These are phyloP conservation scores for Aspergillus heteromorphus DNA, from an alignment of 495 filamentous ascomycete species.

Conservation along the genomic window DNA sequence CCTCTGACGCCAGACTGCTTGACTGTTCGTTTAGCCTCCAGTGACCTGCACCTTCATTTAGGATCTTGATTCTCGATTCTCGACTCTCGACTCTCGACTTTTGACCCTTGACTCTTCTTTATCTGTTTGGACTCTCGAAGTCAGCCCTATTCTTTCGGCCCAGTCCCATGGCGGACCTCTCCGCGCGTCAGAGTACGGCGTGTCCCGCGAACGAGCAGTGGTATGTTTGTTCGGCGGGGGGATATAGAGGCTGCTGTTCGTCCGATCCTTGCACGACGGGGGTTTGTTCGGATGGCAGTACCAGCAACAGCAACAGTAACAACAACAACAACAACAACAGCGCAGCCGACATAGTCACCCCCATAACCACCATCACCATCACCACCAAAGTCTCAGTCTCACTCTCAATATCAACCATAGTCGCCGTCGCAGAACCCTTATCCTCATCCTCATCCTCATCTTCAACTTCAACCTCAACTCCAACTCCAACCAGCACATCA, in stretches of 20 bases:
- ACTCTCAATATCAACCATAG: too few species aligned
- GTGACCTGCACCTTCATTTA: too few species aligned
- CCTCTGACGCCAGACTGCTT: too few species aligned
- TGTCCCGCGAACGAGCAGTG: conserved; percentile 19
- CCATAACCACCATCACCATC: neutral
- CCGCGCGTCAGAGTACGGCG: conserved; percentile 7
- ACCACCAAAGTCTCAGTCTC: too few species aligned
- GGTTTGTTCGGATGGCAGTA: conserved; percentile 25
- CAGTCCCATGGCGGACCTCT: conserved; percentile 1
- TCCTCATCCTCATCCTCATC: too few species aligned
- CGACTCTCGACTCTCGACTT: too few species aligned
- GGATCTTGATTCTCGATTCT: too few species aligned
- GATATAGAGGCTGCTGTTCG: conserved; percentile 36
- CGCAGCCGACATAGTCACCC: neutral
- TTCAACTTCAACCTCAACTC: neutral
- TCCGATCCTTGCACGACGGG: conserved; percentile 31
- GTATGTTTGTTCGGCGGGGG: conserved; percentile 28
- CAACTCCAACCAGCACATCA: neutral
- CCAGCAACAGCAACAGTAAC: conserved; percentile 4
- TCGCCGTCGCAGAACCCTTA: too few species aligned
- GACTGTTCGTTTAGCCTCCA: too few species aligned
- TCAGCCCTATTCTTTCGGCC: too few species aligned
- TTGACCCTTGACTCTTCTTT: too few species aligned
- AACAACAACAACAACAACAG: neutral
- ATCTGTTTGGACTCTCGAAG: too few species aligned